These are phyloP conservation scores for Apophysomyces trapeziformis DNA, from an alignment of 371 early-diverging fungal genomes.

Conservation along the genomic window DNA sequence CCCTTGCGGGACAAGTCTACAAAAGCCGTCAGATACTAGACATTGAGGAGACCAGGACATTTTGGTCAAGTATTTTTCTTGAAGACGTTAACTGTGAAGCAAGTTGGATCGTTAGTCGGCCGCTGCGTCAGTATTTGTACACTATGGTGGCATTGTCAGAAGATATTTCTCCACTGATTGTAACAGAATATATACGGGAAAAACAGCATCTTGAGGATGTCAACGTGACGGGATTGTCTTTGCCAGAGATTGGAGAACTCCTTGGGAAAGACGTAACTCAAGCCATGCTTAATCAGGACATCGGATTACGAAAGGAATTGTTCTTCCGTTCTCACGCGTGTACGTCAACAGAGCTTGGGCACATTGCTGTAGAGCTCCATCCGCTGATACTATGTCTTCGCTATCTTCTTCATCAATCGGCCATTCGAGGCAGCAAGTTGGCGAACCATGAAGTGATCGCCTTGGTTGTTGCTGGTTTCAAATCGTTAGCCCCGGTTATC, in stretches of 20 bases:
- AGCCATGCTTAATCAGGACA: not conserved
- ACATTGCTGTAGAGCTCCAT: constrained; percentile 10
- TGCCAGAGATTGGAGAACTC: not conserved
- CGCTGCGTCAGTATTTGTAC: constrained; percentile 53
- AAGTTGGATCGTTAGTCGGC: constrained; percentile 52
- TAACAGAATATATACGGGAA: constrained; percentile 41
- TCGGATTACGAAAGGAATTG: not conserved
- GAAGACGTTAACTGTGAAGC: constrained; percentile 56
- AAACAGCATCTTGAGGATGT: constrained; percentile 34
- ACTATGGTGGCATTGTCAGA: constrained; percentile 20
- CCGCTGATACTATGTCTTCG: constrained; percentile 39
- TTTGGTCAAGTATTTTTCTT: constrained; percentile 60
- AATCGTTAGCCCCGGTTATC: constrained; percentile 24
- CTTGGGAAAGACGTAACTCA: not conserved
- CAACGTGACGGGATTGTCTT: constrained; percentile 10
- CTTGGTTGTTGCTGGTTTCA: constrained; percentile 30
- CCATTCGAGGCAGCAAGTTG: constrained; percentile 17
- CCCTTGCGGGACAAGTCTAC: not conserved
- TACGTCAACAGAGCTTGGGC: not conserved
- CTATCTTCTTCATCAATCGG: constrained; percentile 31
- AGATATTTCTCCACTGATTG: not conserved
- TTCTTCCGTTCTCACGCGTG: constrained; percentile 13
- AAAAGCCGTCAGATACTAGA: constrained; percentile 51
- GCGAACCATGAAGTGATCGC: constrained; percentile 43
- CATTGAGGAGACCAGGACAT: constrained; percentile 41